A percentile compares a stretch with the other conserved stretches of the same genome.
Conservation (phyloP, 2,329 filamentous ascomycete genomes). For the Pseudocercospora fijiensis region DNA sequence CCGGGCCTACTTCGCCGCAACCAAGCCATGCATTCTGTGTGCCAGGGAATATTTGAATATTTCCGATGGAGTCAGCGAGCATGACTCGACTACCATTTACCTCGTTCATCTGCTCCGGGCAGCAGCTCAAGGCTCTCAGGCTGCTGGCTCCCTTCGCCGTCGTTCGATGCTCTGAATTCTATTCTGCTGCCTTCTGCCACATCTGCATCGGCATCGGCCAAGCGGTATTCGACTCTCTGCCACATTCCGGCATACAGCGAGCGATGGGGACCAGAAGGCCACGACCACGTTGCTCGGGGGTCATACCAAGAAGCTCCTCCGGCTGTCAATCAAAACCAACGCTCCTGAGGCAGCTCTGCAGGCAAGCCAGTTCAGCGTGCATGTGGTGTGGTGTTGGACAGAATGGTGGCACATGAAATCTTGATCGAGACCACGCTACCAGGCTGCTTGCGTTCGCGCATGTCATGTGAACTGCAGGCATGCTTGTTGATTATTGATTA, state of each 20-base stretch:
- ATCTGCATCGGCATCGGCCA: neutral
- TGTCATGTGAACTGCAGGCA: too few species aligned
- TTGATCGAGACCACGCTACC: neutral
- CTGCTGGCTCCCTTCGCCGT: too few species aligned
- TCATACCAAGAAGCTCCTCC: neutral
- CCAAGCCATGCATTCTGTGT: neutral
- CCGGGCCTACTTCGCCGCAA: neutral
- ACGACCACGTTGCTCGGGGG: too few species aligned
- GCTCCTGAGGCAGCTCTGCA: neutral
- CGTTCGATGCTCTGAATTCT: neutral
- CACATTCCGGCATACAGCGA: neutral
- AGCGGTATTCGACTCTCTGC: neutral
- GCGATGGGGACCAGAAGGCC: too few species aligned
- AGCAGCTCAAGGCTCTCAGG: too few species aligned
- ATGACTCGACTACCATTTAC: neutral
- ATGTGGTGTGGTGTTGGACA: too few species aligned
- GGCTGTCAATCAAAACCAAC: neutral
- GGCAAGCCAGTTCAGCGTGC: too few species aligned
- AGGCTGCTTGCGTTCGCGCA: too few species aligned
- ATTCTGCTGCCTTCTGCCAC: neutral
- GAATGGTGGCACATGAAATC: neutral
- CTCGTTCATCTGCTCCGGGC: neutral
- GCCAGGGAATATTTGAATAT: neutral
- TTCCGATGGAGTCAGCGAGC: neutral
- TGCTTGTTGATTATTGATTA: too few species aligned